These are phyloP conservation scores for Annulohypoxylon nitens DNA, from an alignment of 495 filamentous ascomycete species.

Conservation along the genomic window DNA sequence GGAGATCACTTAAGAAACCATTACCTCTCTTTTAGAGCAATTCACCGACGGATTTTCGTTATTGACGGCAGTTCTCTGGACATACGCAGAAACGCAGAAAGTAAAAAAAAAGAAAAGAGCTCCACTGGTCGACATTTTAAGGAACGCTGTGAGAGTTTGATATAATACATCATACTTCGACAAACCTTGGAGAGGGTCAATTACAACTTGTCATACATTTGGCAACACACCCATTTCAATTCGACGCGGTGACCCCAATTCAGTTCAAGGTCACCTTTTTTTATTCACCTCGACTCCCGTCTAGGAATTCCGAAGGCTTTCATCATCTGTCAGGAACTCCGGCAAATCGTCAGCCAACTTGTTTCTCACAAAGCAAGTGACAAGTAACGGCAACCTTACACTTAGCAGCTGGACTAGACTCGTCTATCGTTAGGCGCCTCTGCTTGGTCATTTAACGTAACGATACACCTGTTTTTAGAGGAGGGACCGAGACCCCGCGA, in stretches of 20 bases:
- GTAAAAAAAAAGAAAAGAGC: conserved; percentile 5
- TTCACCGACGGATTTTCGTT: conserved; percentile 16
- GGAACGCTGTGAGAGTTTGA: conserved; percentile 40
- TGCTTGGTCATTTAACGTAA: conserved; percentile 41
- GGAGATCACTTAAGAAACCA: conserved; percentile 23
- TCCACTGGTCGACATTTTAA: conserved; percentile 41
- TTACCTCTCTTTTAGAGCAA: conserved; percentile 22
- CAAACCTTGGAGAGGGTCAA: conserved; percentile 36
- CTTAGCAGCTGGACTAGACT: conserved; percentile 35
- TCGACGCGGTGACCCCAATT: conserved; percentile 25
- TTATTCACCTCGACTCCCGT: conserved; percentile 26
- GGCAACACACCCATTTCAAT: conserved; percentile 36
- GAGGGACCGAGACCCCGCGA: conserved; percentile 40
- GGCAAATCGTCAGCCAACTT: conserved; percentile 9
- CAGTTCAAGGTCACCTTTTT: conserved; percentile 32
- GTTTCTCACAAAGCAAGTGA: conserved; percentile 18
- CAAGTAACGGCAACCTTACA: conserved; percentile 42
- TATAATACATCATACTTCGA: conserved; percentile 29
- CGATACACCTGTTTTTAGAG: conserved; percentile 42
- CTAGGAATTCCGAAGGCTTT: conserved; percentile 37
- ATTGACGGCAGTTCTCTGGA: conserved; percentile 20
- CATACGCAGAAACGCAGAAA: conserved; percentile 12
- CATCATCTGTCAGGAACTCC: conserved; percentile 26
- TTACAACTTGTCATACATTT: conserved; percentile 21
- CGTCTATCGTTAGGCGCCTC: conserved; percentile 7